phyloP scores from a whole-genome alignment of 2,329 filamentous ascomycete genomes.

The Exophiala xenobiotica region DNA sequence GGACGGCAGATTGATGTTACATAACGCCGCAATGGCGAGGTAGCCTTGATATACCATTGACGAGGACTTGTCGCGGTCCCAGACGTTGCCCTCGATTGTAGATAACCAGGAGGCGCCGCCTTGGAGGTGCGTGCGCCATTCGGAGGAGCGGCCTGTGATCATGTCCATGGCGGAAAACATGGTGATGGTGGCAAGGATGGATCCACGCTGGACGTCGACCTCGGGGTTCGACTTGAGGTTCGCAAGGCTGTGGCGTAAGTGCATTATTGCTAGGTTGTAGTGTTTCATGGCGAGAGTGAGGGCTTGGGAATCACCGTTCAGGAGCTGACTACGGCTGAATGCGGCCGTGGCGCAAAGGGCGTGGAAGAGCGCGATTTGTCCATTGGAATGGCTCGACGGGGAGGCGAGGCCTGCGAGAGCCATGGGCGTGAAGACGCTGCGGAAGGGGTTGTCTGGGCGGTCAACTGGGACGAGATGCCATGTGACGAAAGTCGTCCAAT shows the following conservation, averaged over 20 bases:
- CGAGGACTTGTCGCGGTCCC: constrained; percentile 20
- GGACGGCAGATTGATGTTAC: constrained; percentile 32
- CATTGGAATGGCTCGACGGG: constrained; percentile 28
- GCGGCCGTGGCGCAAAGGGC: constrained; percentile 35
- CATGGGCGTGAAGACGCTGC: constrained; percentile 32
- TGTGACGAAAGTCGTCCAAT: constrained; percentile 35
- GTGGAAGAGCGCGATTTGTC: constrained; percentile 35
- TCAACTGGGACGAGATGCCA: constrained; percentile 35
- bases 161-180: constrained; percentile 29
- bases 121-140: constrained; percentile 32
- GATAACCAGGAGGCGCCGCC: constrained; percentile 31
- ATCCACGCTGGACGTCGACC: constrained; percentile 20
- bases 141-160: constrained; percentile 23
- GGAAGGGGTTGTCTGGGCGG: constrained; percentile 33
- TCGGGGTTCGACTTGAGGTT: constrained; percentile 27
- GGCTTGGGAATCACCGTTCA: constrained; percentile 26
- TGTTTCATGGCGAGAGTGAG: constrained; percentile 34
- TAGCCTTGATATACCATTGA: constrained; percentile 34
- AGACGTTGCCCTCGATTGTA: constrained; percentile 17
- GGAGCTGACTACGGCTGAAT: constrained; percentile 34
- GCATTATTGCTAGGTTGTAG: constrained; percentile 34
- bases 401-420: constrained; percentile 19
- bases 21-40: constrained; percentile 34
- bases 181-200: constrained; percentile 26
- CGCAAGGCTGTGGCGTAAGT: constrained; percentile 37